phyloP scores from a whole-genome alignment of 2,329 filamentous ascomycete species.

The Penicillium sp. region DNA sequence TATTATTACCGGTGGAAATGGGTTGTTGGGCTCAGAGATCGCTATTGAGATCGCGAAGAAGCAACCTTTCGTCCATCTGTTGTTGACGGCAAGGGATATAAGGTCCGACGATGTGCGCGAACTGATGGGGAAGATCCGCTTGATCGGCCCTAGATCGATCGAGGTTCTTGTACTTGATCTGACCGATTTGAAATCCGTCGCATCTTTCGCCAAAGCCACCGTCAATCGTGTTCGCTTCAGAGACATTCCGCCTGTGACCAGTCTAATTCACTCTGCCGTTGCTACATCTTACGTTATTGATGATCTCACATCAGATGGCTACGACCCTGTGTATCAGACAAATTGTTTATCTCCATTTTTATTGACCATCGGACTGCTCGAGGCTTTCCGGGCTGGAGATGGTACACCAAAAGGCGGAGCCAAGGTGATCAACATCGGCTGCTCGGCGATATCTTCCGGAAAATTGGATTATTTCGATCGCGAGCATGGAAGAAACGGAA shows the following conservation, averaged over 20 bases:
- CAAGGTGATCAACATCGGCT: slow-evolving; percentile 39
- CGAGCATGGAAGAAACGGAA: slow-evolving; percentile 19
- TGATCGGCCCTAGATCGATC: slow-evolving; percentile 37
- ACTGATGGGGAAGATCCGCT: slow-evolving; percentile 30
- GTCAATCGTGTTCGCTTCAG: slow-evolving; percentile 34
- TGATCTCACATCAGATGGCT: slow-evolving; percentile 34
- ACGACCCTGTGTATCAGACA: slow-evolving; percentile 39
- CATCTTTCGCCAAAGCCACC: slow-evolving; percentile 33
- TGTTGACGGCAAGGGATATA: slow-evolving; percentile 35
- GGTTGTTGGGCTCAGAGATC: slow-evolving; percentile 37
- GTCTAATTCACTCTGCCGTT: slow-evolving; percentile 37
- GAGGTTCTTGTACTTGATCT: slow-evolving; percentile 35
- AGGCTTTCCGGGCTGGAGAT: slow-evolving; percentile 38
- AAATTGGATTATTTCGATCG: slow-evolving; percentile 36
- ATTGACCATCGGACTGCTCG: slow-evolving; percentile 37
- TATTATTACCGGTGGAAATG: slow-evolving; percentile 41
- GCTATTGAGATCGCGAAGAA: slow-evolving; percentile 38
- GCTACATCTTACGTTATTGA: slow-evolving; percentile 36
- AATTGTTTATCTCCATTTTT: slow-evolving; percentile 41
- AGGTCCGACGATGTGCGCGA: slow-evolving; percentile 31
- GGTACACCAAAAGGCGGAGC: slow-evolving; percentile 33
- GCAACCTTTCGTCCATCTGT: slow-evolving; percentile 38
- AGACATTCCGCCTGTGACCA: slow-evolving; percentile 38
- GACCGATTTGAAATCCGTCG: slow-evolving; percentile 34
- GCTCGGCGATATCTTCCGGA: slow-evolving; percentile 34